Conservation (phyloP, 1,139 yeast species). For the Hyphopichia wangnamkhiaoensis region DNA sequence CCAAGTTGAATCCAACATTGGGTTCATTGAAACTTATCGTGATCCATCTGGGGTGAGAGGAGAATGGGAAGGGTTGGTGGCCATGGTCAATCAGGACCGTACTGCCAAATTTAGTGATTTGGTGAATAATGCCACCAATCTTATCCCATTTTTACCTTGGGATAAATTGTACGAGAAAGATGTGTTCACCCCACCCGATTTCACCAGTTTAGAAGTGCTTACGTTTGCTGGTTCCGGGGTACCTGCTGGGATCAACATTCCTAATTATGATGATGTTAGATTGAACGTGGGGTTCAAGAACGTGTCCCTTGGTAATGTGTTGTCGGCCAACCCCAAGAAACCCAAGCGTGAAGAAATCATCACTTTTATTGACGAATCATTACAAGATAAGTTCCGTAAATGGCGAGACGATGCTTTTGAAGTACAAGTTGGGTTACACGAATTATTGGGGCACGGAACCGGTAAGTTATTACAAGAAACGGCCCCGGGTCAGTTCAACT, state of each 20-base stretch:
- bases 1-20: slow-evolving; percentile 79
- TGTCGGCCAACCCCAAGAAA: slow-evolving; percentile 64
- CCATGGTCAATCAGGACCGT: slow-evolving; percentile 87
- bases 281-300: slow-evolving; percentile 83
- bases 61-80: slow-evolving; percentile 91
- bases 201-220: slow-evolving; percentile 83
- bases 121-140: slow-evolving; percentile 65
- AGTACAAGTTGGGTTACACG: slow-evolving; percentile 92
- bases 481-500: slow-evolving; percentile 66
- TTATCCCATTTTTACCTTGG: slow-evolving; percentile 78
- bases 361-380: slow-evolving; percentile 58
- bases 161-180: slow-evolving; percentile 73
- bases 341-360: slow-evolving; percentile 68
- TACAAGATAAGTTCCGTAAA: slow-evolving; percentile 60
- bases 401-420: slow-evolving; percentile 84
- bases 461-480: slow-evolving; percentile 76
- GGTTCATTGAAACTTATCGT: slow-evolving; percentile 89
- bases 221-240: slow-evolving; percentile 89
- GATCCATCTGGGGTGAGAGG: slow-evolving; percentile 92
- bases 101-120: slow-evolving; percentile 75
- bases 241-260: slow-evolving; percentile 92
- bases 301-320: slow-evolving; percentile 82
- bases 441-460: slow-evolving; percentile 88
- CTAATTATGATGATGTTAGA: slow-evolving; percentile 88
- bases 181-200: slow-evolving; percentile 86